Evolutionary conservation across 345 rosid genomes (phyloP).

Genomic region (Rhodamnia rubescens): DNA sequence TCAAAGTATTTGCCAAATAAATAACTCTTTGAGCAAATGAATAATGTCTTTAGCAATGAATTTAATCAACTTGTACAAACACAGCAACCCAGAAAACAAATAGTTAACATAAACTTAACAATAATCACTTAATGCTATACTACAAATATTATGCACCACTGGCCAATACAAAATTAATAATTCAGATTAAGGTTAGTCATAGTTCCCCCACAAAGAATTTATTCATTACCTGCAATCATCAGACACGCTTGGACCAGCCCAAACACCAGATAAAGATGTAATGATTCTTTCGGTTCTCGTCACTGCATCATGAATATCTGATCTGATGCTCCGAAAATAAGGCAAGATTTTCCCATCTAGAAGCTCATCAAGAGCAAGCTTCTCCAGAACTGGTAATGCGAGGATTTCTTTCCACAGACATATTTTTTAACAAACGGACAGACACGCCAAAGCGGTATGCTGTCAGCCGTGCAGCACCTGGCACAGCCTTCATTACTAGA

Average conservation of each 20-base stretch:
- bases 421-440: constrained; percentile 72
- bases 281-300: constrained; percentile 73
- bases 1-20: too few relatives aligned
- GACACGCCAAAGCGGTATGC: constrained; percentile 80
- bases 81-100: not conserved
- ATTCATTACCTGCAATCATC: constrained; percentile 44
- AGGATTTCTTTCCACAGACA: constrained; percentile 89
- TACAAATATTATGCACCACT: not conserved
- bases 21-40: not conserved
- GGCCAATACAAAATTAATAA: not conserved
- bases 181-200: not conserved
- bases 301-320: constrained; percentile 75
- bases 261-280: constrained; percentile 67
- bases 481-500: constrained; percentile 73
- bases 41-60: not conserved
- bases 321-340: constrained; percentile 61
- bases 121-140: not conserved
- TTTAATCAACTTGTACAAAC: not conserved
- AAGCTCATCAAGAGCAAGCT: constrained; percentile 76
- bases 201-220: not conserved
- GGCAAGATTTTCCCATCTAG: constrained; percentile 71
- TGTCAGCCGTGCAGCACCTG: constrained; percentile 64
- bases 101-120: not conserved
- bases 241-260: constrained; percentile 59
- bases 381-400: constrained; percentile 69